A percentile compares a stretch with the other conserved stretches of the same genome.
Conservation (phyloP, 2,329 filamentous ascomycete genomes). For the Apiospora malaysiana region DNA sequence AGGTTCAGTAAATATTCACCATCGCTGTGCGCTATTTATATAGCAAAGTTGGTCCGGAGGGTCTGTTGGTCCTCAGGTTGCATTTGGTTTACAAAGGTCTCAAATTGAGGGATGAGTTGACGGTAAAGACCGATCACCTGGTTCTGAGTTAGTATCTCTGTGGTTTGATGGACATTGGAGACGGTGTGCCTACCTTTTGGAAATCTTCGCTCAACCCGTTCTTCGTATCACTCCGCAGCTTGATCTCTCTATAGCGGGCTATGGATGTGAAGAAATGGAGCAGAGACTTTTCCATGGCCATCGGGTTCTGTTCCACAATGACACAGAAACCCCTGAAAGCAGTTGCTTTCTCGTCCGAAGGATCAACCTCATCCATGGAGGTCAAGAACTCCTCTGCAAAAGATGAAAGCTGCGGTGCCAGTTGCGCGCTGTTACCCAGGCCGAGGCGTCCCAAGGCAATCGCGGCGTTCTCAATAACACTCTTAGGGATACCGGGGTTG, state of each 20-base stretch:
- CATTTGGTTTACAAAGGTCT: conserved; percentile 59
- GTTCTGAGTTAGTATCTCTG: not conserved
- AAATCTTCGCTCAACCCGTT: conserved; percentile 75
- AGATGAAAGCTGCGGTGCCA: conserved; percentile 79
- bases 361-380: conserved; percentile 82
- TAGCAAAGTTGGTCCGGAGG: conserved; percentile 52
- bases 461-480: conserved; percentile 90
- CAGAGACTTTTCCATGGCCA: conserved; percentile 88
- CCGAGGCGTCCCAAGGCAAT: conserved; percentile 91
- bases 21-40: not conserved
- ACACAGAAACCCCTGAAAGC: conserved; percentile 90
- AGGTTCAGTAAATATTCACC: not conserved
- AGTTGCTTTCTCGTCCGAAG: conserved; percentile 92
- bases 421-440: conserved; percentile 73
- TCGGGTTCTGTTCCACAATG: conserved; percentile 83
- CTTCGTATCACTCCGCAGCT: conserved; percentile 64
- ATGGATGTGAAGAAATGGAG: conserved; percentile 84
- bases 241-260: conserved; percentile 74
- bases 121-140: conserved; percentile 62
- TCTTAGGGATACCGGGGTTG: conserved; percentile 83
- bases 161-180: conserved; percentile 21
- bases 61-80: conserved; percentile 55
- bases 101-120: conserved; percentile 64
- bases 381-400: conserved; percentile 84
- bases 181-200: conserved; percentile 66